phyloP scores from a whole-genome alignment of 495 filamentous ascomycete species.

The Penicillium silybi region DNA sequence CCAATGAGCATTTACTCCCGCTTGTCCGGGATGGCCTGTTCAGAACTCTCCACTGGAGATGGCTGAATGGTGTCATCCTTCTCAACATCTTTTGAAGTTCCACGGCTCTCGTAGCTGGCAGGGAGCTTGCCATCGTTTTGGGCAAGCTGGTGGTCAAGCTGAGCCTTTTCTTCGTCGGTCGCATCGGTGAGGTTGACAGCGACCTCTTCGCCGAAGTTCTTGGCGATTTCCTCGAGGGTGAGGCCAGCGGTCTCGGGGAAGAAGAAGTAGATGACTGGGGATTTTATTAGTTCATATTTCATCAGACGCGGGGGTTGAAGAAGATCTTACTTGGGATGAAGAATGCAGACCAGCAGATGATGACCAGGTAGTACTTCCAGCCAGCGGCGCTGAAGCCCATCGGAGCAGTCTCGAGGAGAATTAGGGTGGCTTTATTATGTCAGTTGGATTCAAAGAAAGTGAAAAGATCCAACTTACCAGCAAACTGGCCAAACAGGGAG shows the following conservation, averaged over 20 bases:
- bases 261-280: slow-evolving; percentile 45
- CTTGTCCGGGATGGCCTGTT: neutral
- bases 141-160: slow-evolving; percentile 11
- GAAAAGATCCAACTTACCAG: slow-evolving; percentile 10
- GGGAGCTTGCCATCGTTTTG: neutral
- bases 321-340: slow-evolving; percentile 31
- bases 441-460: neutral
- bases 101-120: neutral
- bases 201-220: slow-evolving; percentile 40
- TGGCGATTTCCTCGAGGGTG: slow-evolving; percentile 48
- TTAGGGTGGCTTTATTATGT: slow-evolving; percentile 26
- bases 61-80: neutral
- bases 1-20: neutral
- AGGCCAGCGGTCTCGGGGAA: slow-evolving; percentile 55
- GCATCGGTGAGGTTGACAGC: slow-evolving; percentile 33
- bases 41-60: neutral
- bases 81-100: neutral
- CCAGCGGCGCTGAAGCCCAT: slow-evolving; percentile 40
- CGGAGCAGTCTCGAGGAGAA: slow-evolving; percentile 40
- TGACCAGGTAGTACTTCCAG: slow-evolving; percentile 49
- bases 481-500: slow-evolving; percentile 42
- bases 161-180: slow-evolving; percentile 31
- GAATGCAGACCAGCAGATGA: slow-evolving; percentile 42
- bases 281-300: neutral
- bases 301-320: neutral